Evolutionary conservation across 768 basidiomycete species (phyloP), one percentile per base, ranked within the genome.

Genomic region (Leccinum uliginosum): DNA sequence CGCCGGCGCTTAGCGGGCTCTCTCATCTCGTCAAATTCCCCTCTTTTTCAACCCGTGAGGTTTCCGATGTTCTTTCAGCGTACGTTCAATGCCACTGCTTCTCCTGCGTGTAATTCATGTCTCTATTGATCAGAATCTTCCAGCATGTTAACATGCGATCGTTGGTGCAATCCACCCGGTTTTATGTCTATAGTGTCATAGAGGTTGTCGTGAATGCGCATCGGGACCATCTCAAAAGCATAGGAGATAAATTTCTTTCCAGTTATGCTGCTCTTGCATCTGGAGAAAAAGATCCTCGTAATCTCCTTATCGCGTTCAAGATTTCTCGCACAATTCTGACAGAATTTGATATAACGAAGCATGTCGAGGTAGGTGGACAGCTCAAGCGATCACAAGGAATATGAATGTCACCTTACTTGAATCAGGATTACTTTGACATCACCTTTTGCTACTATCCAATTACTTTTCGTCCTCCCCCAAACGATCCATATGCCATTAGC

Each of bases 361-460:
- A 83, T 57, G 76, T 93, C 34, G 95, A 98, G 76, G 96, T 93
- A 64, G 59, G 82, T 65, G 32, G 32, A 24, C 12, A 12, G 54
- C n/a, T 56, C 50, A 11, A 15, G 14, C 8, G 46, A 46, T 44
- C 4, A 23, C 26, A 26, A 8, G 14, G 23, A 47, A 21, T 23
- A 40, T 35, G 19, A 48, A 26, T 40, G n/a, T 48, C 19, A 14
- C 27, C 17, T 54, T 43, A 26, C 35, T 38, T n/a, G 46, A 19
- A 29, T 6, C 62, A 98, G 93, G 83, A 87, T 51, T 76, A 98
- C 49, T 98, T 96, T 74, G 92, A 98, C 65, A 86, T 98, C 68
- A 90, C 87, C 0, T 98, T 95, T 71, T 98, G 97, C 71, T 99
- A 99, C 71, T 99, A 98, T 74, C 97, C 97, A 0, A 98, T 99